Conservation (phyloP, 2,329 filamentous ascomycete species). For the Pseudodiploospora longispora region DNA sequence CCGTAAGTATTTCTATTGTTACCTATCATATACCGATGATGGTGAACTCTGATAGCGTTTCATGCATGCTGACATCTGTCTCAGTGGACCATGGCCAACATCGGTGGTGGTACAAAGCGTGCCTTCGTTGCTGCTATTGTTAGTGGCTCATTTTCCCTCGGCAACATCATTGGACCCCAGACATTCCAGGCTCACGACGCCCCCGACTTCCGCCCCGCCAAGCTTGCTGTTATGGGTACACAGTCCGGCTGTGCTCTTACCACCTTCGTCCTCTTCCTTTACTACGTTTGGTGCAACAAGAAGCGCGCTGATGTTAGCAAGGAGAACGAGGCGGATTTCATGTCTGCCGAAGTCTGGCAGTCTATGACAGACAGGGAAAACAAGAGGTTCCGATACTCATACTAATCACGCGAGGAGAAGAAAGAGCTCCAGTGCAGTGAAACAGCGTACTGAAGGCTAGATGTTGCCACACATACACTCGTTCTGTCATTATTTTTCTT, state of each 20-base stretch:
- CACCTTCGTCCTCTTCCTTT: constrained; percentile 37
- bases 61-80: not conserved
- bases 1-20: constrained; percentile 19
- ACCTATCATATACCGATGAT: not conserved
- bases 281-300: constrained; percentile 44
- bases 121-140: constrained; percentile 41
- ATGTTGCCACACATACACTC: too few species aligned
- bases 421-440: too few species aligned
- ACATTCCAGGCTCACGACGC: constrained; percentile 45
- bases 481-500: too few species aligned
- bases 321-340: constrained; percentile 31
- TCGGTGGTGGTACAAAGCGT: constrained; percentile 44
- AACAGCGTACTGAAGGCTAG: too few species aligned
- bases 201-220: constrained; percentile 44
- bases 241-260: constrained; percentile 34
- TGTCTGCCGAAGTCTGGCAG: constrained; percentile 36
- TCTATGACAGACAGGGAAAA: constrained; percentile 51
- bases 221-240: constrained; percentile 46
- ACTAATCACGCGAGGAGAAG: constrained; percentile 16
- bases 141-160: constrained; percentile 42
- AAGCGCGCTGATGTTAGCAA: constrained; percentile 20
- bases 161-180: constrained; percentile 50
- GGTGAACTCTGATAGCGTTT: not conserved
- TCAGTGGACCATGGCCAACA: constrained; percentile 41
- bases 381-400: constrained; percentile 45